These are phyloP conservation scores for Mortierella sp. DNA, from an alignment of 371 early-diverging fungal genomes.

Conservation along the genomic window DNA sequence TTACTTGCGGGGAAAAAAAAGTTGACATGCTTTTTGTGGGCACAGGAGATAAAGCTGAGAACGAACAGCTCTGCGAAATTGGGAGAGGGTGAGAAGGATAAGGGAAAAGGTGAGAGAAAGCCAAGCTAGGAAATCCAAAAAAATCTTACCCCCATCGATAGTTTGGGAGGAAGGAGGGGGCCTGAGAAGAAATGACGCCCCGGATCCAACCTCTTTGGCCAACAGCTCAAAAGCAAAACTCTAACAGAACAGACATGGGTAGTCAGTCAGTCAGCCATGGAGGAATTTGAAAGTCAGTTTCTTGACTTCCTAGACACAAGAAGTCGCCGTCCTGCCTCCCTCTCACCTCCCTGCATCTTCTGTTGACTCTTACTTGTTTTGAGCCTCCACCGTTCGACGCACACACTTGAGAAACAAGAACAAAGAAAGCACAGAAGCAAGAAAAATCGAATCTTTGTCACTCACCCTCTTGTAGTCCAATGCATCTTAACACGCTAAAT, in stretches of 20 bases:
- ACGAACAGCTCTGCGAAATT: not conserved
- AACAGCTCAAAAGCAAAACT: not conserved
- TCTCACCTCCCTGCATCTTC: too few species aligned
- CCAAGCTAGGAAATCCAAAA: not conserved
- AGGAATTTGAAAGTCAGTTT: conserved; percentile 3
- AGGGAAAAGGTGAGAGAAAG: not conserved
- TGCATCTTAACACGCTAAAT: too few species aligned
- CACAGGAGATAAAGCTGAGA: conserved; percentile 9
- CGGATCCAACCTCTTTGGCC: not conserved
- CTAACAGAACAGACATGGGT: too few species aligned
- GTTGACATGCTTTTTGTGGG: not conserved
- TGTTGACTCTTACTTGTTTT: not conserved
- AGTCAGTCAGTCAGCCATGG: too few species aligned
- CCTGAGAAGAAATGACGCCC: not conserved
- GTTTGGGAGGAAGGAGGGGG: not conserved
- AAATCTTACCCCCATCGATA: not conserved
- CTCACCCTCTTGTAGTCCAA: too few species aligned
- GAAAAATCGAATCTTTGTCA: too few species aligned
- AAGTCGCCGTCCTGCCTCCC: conserved; percentile 9
- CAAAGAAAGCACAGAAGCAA: not conserved
- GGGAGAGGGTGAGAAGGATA: not conserved
- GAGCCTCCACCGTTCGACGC: not conserved
- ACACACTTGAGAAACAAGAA: not conserved
- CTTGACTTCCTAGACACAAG: not conserved
- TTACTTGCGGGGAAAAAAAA: not conserved